These are phyloP conservation scores for Aspergillus aculeatus DNA, from an alignment of 2,329 filamentous ascomycete genomes.

Conservation along the genomic window DNA sequence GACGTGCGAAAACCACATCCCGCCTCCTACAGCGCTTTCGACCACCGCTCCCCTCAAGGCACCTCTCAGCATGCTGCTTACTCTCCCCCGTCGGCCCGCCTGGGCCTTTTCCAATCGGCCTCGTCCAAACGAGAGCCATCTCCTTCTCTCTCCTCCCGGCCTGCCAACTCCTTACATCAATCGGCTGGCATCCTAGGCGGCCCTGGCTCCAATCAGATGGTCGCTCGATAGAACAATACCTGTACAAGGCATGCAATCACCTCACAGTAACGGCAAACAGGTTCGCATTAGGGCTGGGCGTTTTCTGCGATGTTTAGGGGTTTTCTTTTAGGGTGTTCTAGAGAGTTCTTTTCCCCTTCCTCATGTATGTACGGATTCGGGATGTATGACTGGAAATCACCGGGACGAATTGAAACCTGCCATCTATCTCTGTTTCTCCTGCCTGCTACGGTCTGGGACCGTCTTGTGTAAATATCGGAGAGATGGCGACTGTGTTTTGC, in stretches of 20 bases:
- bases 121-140: slow-evolving; percentile 32
- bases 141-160: slow-evolving; percentile 30
- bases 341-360: slow-evolving; percentile 11
- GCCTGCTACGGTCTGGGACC: background rate
- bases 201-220: slow-evolving; percentile 33
- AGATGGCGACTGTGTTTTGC: background rate
- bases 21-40: slow-evolving; percentile 24
- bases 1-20: slow-evolving; percentile 41
- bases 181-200: slow-evolving; percentile 30
- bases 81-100: slow-evolving; percentile 36
- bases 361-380: slow-evolving; percentile 23
- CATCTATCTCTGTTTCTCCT: background rate
- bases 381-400: slow-evolving; percentile 22
- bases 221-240: slow-evolving; percentile 28
- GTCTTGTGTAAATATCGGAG: background rate
- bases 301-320: slow-evolving; percentile 15
- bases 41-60: slow-evolving; percentile 27
- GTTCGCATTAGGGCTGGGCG: slow-evolving; percentile 6
- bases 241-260: background rate
- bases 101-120: slow-evolving; percentile 34
- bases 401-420: slow-evolving; percentile 10
- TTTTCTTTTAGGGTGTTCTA: slow-evolving; percentile 17
- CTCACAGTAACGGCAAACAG: background rate
- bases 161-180: slow-evolving; percentile 33
- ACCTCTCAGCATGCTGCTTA: slow-evolving; percentile 30